phyloP scores from a whole-genome alignment of 2,329 filamentous ascomycete genomes.

The Albophoma yamanashiensis region DNA sequence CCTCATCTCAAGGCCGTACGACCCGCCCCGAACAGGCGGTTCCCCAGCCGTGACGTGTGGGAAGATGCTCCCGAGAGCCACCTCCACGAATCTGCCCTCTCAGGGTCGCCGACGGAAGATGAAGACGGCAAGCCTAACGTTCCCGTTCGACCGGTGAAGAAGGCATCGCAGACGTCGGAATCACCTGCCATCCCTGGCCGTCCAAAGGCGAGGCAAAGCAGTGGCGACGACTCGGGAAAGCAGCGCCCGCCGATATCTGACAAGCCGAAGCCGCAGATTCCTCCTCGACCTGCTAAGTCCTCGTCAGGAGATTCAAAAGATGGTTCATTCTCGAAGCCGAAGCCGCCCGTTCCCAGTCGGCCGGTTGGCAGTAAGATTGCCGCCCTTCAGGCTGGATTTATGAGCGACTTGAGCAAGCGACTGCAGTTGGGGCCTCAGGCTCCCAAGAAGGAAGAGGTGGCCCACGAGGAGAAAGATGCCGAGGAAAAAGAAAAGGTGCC shows the following conservation, averaged over 20 bases:
- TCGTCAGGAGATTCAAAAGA: constrained; percentile 28
- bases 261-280: constrained; percentile 49
- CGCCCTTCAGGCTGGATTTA: constrained; percentile 79
- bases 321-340: constrained; percentile 50
- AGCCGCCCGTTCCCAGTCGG: constrained; percentile 67
- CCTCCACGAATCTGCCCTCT: constrained; percentile 66
- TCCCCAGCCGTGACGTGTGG: constrained; percentile 90
- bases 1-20: constrained; percentile 43
- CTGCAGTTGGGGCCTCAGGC: constrained; percentile 76
- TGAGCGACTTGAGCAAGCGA: constrained; percentile 86
- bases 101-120: constrained; percentile 17
- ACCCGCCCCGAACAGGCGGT: constrained; percentile 54
- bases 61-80: constrained; percentile 84
- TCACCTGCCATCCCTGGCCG: constrained; percentile 39
- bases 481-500: constrained; percentile 62
- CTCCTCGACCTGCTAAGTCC: constrained; percentile 50
- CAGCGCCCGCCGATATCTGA: constrained; percentile 34
- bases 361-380: constrained; percentile 81
- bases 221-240: constrained; percentile 24
- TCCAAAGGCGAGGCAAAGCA: constrained; percentile 37
- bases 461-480: constrained; percentile 41
- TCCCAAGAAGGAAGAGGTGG: constrained; percentile 61
- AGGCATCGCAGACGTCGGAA: constrained; percentile 23
- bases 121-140: constrained; percentile 16
- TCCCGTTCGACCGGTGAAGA: constrained; percentile 24